Evolutionary conservation across 208 protist species (phyloP), one percentile per base, ranked within the genome.

Genomic region (Borovskyia barvae): DNA sequence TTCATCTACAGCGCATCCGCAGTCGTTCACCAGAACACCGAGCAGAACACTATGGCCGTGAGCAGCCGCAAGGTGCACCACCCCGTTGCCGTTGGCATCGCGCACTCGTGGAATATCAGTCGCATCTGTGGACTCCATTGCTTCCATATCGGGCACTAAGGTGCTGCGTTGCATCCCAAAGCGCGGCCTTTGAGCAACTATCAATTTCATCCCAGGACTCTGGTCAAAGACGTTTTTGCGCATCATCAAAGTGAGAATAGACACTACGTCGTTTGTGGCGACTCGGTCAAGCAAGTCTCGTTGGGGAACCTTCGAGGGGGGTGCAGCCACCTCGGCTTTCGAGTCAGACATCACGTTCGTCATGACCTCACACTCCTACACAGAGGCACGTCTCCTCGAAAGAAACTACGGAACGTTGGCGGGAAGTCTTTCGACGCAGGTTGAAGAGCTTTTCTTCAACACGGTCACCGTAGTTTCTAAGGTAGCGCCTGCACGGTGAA

Each of bases 151-250:
- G n/a, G n/a, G n/a, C n/a, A n/a, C n/a, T n/a, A n/a, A n/a, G n/a
- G n/a, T n/a, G n/a, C n/a, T n/a, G n/a, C n/a, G n/a, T n/a, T n/a
- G n/a, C n/a, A n/a, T n/a, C n/a, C n/a, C n/a, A n/a, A n/a, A n/a
- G n/a, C n/a, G n/a, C n/a, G n/a, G n/a, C n/a, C n/a, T n/a, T n/a
- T n/a, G n/a, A n/a, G n/a, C n/a, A n/a, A n/a, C n/a, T n/a, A n/a
- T n/a, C n/a, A n/a, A n/a, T 64, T 81, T 41, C 43, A 82, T 79
- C 47, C 82, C 82, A 5, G 77, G 82, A 30, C 77, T 89, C 11
- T 74, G 52, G 52, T 89, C 82, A 42, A 80, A 83, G 2, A 75
- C 77, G 39, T 89, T 85, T 9, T 85, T 72, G 12, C 75, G 75
- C 22, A 60, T 62, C 15, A 89, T 63, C 3, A 70, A 17, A 19